Percentiles rank a stretch among this genome's conserved stretches.
Evolutionary conservation across 345 rosid genomes (phyloP).

Genomic region (Hibiscus mutabilis): DNA sequence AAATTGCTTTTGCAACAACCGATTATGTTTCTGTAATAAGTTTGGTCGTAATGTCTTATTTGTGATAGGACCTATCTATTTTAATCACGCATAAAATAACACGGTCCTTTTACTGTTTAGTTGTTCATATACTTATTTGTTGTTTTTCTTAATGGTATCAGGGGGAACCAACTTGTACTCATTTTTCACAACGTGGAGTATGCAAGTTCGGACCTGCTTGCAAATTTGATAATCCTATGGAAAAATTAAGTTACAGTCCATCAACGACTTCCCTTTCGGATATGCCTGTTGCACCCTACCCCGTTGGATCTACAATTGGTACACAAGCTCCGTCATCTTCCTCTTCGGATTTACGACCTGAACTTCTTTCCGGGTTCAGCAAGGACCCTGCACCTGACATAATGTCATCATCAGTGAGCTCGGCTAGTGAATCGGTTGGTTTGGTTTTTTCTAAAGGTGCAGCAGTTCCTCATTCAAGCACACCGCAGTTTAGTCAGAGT

Average conservation of each 20-base stretch:
- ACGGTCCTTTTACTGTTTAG: not conserved
- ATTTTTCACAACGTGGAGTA: constrained; percentile 48
- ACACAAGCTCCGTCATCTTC: constrained; percentile 61
- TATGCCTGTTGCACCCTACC: constrained; percentile 57
- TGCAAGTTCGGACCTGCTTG: constrained; percentile 73
- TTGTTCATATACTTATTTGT: not conserved
- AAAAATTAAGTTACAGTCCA: constrained; percentile 50
- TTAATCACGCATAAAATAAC: not conserved
- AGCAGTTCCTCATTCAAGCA: constrained; percentile 21
- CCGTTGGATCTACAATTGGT: constrained; percentile 57
- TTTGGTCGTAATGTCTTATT: not conserved
- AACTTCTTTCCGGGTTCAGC: constrained; percentile 41
- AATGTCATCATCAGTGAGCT: constrained; percentile 30
- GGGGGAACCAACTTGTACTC: constrained; percentile 59
- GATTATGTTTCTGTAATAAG: not conserved
- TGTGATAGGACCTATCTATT: not conserved
- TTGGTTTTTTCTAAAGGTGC: constrained; percentile 30
- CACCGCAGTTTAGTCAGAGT: constrained; percentile 35
- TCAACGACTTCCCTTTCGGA: constrained; percentile 72
- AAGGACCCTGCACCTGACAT: constrained; percentile 30
- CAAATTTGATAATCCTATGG: constrained; percentile 74
- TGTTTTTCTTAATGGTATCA: constrained; percentile 15
- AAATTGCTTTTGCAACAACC: not conserved
- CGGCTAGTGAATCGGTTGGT: constrained; percentile 35
- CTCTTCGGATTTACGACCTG: constrained; percentile 49